phyloP scores from a whole-genome alignment of 352 stramenopile species.

The Pythium rishiriense region DNA sequence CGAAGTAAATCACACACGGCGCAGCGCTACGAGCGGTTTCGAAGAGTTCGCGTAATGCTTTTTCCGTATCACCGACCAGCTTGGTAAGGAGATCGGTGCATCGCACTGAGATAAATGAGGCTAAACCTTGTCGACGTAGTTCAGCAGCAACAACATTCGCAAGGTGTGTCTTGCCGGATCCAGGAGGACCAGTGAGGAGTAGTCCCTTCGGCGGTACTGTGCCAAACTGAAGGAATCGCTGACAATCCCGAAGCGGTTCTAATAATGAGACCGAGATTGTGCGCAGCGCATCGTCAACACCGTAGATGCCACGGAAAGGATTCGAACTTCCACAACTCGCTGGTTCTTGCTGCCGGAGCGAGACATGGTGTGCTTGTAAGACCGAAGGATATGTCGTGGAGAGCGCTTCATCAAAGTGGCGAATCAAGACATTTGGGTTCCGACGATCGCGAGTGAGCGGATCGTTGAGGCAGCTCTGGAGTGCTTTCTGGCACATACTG shows the following conservation, averaged over 20 bases:
- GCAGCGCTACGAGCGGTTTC: constrained; percentile 79
- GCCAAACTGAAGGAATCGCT: constrained; percentile 96
- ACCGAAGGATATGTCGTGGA: constrained; percentile 93
- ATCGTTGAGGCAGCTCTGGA: constrained; percentile 68
- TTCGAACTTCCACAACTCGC: not conserved
- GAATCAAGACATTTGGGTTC: constrained; percentile 22
- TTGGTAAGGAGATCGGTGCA: constrained; percentile 91
- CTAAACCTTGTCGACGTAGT: constrained; percentile 57
- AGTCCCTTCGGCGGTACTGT: constrained; percentile 96
- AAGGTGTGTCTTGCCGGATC: constrained; percentile 98
- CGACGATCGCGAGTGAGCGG: not conserved
- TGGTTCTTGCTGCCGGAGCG: constrained; percentile 47
- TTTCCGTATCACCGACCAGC: constrained; percentile 90
- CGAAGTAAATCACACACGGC: constrained; percentile 91
- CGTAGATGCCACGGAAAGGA: constrained; percentile 91
- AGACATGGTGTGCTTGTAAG: constrained; percentile 95
- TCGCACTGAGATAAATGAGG: constrained; percentile 85
- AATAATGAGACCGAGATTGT: constrained; percentile 96
- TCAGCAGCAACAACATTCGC: constrained; percentile 62
- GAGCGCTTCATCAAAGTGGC: constrained; percentile 88
- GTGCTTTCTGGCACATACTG: constrained; percentile 69
- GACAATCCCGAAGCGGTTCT: constrained; percentile 95
- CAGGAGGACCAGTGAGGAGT: constrained; percentile 98
- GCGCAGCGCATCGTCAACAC: constrained; percentile 96
- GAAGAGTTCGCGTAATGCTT: constrained; percentile 87